phyloP scores from a whole-genome alignment of 352 stramenopile species.

The Aphanomyces stellatus region DNA sequence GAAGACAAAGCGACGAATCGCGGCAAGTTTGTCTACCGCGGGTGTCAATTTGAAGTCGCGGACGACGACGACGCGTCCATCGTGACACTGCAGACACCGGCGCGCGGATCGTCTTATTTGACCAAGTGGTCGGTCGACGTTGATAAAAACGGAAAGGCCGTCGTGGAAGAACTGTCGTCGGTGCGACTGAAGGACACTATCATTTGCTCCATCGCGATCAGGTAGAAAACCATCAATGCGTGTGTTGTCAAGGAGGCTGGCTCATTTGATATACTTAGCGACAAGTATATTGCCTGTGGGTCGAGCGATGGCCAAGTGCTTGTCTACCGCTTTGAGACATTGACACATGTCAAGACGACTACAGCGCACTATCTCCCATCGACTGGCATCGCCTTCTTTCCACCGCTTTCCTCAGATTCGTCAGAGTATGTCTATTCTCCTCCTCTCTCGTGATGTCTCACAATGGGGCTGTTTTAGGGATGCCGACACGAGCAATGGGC shows the following conservation, averaged over 20 bases:
- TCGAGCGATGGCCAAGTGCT: not conserved
- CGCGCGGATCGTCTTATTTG: conserved; percentile 2
- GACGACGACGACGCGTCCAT: not conserved
- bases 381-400: not conserved
- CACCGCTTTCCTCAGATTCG: too few species aligned
- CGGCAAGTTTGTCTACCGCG: conserved; percentile 8
- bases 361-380: not conserved
- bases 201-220: not conserved
- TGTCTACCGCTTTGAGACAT: not conserved
- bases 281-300: not conserved
- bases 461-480: not conserved
- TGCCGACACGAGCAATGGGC: not conserved
- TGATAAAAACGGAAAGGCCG: not conserved
- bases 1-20: not conserved
- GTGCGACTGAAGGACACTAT: not conserved
- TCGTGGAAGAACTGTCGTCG: not conserved
- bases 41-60: not conserved
- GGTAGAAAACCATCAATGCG: not conserved
- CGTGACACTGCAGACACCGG: conserved; percentile 5
- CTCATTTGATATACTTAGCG: not conserved
- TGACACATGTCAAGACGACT: not conserved
- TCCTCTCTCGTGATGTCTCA: not conserved
- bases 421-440: not conserved
- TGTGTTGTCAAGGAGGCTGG: too few species aligned
- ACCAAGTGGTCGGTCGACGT: not conserved